These are phyloP conservation scores for Leptodermis oblonga DNA, from an alignment of 257 asterid species.

Conservation along the genomic window DNA sequence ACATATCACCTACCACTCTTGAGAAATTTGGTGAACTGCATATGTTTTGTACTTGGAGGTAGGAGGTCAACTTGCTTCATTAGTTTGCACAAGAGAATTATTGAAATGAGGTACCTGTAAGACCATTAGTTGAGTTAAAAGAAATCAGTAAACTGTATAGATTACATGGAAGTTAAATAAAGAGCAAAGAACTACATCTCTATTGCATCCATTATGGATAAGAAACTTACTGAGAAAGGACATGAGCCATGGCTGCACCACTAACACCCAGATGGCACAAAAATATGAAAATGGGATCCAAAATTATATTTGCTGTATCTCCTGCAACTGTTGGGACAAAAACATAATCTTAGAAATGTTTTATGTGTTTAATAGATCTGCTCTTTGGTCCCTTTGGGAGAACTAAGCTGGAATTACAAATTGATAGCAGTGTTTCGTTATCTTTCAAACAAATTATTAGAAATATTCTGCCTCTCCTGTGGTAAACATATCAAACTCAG, in stretches of 20 bases:
- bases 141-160: neutral
- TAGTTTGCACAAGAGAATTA: constrained; percentile 56
- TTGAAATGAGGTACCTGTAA: constrained; percentile 66
- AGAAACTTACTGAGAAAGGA: constrained; percentile 77
- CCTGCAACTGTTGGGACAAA: constrained; percentile 53
- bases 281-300: constrained; percentile 88
- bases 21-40: constrained; percentile 75
- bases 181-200: neutral
- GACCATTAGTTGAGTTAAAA: neutral
- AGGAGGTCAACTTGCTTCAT: constrained; percentile 63
- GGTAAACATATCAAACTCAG: neutral
- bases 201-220: neutral
- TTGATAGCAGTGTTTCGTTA: neutral
- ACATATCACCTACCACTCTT: constrained; percentile 71
- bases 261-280: constrained; percentile 66
- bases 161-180: neutral
- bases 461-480: neutral
- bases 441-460: neutral
- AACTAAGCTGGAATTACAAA: too few relatives aligned
- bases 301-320: constrained; percentile 58
- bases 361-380: neutral
- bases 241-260: constrained; percentile 99
- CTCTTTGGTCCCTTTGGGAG: neutral
- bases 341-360: neutral
- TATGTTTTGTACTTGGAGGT: constrained; percentile 64